Conservation (phyloP, 2,329 filamentous ascomycete species). For the Aspergillus persii region DNA sequence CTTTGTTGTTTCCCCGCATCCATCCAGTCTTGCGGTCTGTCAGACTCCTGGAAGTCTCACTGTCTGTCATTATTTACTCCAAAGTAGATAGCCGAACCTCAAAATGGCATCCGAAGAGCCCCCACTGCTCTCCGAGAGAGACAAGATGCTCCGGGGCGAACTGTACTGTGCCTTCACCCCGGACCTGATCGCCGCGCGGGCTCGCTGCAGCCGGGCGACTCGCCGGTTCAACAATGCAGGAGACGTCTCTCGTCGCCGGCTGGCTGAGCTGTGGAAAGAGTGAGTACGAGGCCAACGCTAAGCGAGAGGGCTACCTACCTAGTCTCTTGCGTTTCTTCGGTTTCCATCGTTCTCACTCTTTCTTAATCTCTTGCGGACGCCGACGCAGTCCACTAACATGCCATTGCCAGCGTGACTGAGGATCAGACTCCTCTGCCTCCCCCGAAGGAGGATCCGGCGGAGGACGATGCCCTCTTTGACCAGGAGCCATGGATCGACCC, state of each 20-base stretch:
- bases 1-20: neutral
- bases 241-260: slow-evolving; percentile 58
- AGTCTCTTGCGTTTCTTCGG: neutral
- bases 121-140: slow-evolving; percentile 25
- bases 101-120: slow-evolving; percentile 13
- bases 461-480: slow-evolving; percentile 64
- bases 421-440: slow-evolving; percentile 65
- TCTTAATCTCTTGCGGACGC: neutral
- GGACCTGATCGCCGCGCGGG: slow-evolving; percentile 61
- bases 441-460: slow-evolving; percentile 53
- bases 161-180: slow-evolving; percentile 73
- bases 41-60: too few species aligned
- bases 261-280: slow-evolving; percentile 70
- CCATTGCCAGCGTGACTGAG: slow-evolving; percentile 46
- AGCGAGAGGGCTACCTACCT: neutral
- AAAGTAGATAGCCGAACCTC: neutral
- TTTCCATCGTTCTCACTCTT: neutral
- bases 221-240: slow-evolving; percentile 63
- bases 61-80: neutral
- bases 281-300: slow-evolving; percentile 44
- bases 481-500: slow-evolving; percentile 67
- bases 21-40: too few species aligned
- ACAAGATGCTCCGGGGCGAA: slow-evolving; percentile 63
- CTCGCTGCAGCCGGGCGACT: slow-evolving; percentile 62
- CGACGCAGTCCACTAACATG: neutral